Conservation (phyloP, 768 basidiomycete genomes). For the Hypholoma sublateritium region DNA sequence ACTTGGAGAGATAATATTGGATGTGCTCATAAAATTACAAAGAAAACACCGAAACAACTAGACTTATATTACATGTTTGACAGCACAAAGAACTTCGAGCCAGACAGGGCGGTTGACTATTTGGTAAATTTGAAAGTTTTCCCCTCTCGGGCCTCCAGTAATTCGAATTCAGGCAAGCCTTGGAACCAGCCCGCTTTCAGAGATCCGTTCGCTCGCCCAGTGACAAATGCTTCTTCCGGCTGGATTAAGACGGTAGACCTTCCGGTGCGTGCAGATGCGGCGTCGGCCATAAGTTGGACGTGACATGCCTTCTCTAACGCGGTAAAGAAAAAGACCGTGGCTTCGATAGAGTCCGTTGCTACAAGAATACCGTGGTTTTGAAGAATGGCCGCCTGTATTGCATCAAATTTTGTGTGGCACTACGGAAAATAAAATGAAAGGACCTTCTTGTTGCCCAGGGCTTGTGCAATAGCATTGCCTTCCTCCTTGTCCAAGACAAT, state of each 20-base stretch:
- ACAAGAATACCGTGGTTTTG: constrained; percentile 44
- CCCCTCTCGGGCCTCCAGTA: constrained; percentile 35
- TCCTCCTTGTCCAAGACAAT: constrained; percentile 47
- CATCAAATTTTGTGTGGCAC: neutral
- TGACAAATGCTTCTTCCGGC: constrained; percentile 25
- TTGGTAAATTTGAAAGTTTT: constrained; percentile 13
- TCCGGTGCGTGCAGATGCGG: constrained; percentile 33
- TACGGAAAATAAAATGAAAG: neutral
- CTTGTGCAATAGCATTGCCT: constrained; percentile 42
- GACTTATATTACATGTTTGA: neutral
- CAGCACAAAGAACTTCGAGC: neutral
- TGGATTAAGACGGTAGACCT: constrained; percentile 22
- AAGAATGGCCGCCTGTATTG: constrained; percentile 35
- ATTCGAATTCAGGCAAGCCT: constrained; percentile 34
- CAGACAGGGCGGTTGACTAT: constrained; percentile 9
- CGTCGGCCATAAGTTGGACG: constrained; percentile 44
- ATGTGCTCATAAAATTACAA: no score
- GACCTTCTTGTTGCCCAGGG: constrained; percentile 39
- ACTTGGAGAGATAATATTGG: no score
- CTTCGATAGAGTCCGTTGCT: constrained; percentile 41
- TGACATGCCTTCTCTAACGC: constrained; percentile 46
- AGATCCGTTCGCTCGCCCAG: constrained; percentile 24
- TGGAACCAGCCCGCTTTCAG: constrained; percentile 36
- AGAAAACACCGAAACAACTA: neutral
- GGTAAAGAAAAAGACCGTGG: constrained; percentile 40